Percentiles rank a stretch among this genome's conserved stretches.
Conservation (phyloP, 2,329 filamentous ascomycete species). For the Hypoxylon rubiginosum region DNA sequence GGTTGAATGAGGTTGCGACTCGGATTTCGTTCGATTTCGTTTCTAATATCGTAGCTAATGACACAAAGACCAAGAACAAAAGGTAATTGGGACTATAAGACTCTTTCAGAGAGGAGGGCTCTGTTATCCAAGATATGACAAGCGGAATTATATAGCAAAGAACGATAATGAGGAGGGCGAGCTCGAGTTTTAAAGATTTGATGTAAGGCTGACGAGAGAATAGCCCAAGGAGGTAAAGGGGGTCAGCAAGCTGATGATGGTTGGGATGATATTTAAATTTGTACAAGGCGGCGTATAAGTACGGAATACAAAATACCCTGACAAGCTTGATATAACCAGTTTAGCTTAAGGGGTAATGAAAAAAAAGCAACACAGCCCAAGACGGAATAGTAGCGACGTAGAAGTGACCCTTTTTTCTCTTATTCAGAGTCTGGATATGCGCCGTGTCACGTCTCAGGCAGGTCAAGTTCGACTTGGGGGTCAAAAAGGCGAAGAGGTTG, state of each 20-base stretch:
- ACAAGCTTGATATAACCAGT: conserved; percentile 5
- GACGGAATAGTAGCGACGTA: conserved; percentile 19
- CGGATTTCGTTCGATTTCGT: conserved; percentile 18
- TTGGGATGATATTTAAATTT: conserved; percentile 26
- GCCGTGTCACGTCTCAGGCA: conserved; percentile 30
- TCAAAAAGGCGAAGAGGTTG: conserved; percentile 2
- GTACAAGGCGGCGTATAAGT: not conserved
- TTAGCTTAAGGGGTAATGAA: conserved; percentile 18
- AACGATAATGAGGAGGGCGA: conserved; percentile 8
- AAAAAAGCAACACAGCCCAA: conserved; percentile 23
- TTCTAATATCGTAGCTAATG: conserved; percentile 3
- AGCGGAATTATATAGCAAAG: conserved; percentile 30
- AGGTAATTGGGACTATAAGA: not conserved
- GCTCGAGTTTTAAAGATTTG: conserved; percentile 10
- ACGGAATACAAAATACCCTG: not conserved
- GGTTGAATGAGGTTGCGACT: conserved; percentile 23
- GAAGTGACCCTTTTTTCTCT: conserved; percentile 2
- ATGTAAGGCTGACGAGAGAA: conserved; percentile 31
- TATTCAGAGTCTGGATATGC: conserved; percentile 14
- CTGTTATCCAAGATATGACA: conserved; percentile 9
- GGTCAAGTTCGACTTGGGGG: conserved; percentile 3
- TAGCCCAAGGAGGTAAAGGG: conserved; percentile 12
- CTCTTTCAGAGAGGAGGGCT: conserved; percentile 15
- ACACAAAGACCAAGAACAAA: conserved; percentile 23
- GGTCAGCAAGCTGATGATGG: conserved; percentile 19